Percentiles rank a stretch among this genome's conserved stretches.
Conservation (phyloP, 139 green algal genomes). For the Picochlorum sp. region DNA sequence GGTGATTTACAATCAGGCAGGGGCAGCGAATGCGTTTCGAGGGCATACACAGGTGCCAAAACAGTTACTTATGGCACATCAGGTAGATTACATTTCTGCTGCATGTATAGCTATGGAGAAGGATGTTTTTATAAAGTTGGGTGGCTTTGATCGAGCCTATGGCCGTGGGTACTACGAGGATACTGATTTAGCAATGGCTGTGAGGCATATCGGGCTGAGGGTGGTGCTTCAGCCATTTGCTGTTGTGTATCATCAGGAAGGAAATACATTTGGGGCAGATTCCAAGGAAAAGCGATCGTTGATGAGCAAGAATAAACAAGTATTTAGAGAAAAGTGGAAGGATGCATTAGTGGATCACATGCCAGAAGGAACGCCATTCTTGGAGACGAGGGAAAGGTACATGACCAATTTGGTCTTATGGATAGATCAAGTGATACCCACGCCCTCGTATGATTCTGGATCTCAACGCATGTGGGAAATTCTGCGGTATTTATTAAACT, state of each 20-base stretch:
- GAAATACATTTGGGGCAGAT: slow-evolving; percentile 19
- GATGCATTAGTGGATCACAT: not conserved
- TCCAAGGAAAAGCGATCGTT: slow-evolving; percentile 17
- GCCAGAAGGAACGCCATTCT: not conserved
- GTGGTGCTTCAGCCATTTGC: slow-evolving; percentile 20
- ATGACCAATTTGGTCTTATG: slow-evolving; percentile 2
- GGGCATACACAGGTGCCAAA: not conserved
- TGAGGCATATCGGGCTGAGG: not conserved
- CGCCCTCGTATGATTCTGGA: slow-evolving; percentile 16
- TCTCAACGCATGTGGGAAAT: slow-evolving; percentile 15
- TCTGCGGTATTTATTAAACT: slow-evolving; percentile 9
- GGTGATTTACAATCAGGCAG: slow-evolving; percentile 18
- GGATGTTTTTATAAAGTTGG: slow-evolving; percentile 3
- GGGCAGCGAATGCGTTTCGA: slow-evolving; percentile 3
- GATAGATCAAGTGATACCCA: slow-evolving; percentile 25
- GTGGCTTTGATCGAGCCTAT: slow-evolving; percentile 15
- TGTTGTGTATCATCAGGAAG: slow-evolving; percentile 28
- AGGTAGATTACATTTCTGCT: slow-evolving; percentile 22
- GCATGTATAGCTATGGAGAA: slow-evolving; percentile 14
- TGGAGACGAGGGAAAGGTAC: not conserved
- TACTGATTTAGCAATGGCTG: slow-evolving; percentile 21
- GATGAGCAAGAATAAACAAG: slow-evolving; percentile 15
- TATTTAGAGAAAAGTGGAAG: slow-evolving; percentile 20
- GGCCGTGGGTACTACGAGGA: slow-evolving; percentile 15
- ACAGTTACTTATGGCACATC: not conserved